Conservation (phyloP, 2,329 filamentous ascomycete genomes). For the Polychaeton citri region DNA sequence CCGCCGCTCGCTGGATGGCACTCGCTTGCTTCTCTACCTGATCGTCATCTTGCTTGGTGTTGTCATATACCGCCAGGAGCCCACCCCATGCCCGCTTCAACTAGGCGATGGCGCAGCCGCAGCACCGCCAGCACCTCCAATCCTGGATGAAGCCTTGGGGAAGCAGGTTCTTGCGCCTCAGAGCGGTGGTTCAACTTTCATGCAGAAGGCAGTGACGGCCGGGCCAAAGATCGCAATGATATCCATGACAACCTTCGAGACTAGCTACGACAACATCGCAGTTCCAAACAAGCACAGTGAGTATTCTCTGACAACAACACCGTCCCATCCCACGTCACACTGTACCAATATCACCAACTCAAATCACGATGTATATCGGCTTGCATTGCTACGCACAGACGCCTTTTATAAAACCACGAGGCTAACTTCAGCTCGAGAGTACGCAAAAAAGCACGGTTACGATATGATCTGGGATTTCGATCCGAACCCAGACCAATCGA, state of each 20-base stretch:
- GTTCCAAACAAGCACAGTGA: constrained; percentile 5
- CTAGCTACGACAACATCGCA: constrained; percentile 6
- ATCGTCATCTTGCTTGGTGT: neutral
- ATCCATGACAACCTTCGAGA: constrained; percentile 3
- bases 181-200: neutral
- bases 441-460: constrained; percentile 26
- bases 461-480: constrained; percentile 28
- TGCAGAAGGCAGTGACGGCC: neutral
- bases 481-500: constrained; percentile 17
- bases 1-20: neutral
- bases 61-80: neutral
- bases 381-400: no score
- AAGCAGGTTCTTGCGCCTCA: neutral
- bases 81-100: neutral
- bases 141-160: neutral
- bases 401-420: no score
- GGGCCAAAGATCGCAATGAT: constrained; percentile 4
- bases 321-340: no score
- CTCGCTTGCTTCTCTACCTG: neutral
- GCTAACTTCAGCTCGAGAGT: no score
- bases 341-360: no score
- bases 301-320: no score
- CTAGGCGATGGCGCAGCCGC: neutral
- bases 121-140: neutral
- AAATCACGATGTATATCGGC: no score